phyloP scores from a whole-genome alignment of 2,329 filamentous ascomycete species.

The Colletotrichum navitas region DNA sequence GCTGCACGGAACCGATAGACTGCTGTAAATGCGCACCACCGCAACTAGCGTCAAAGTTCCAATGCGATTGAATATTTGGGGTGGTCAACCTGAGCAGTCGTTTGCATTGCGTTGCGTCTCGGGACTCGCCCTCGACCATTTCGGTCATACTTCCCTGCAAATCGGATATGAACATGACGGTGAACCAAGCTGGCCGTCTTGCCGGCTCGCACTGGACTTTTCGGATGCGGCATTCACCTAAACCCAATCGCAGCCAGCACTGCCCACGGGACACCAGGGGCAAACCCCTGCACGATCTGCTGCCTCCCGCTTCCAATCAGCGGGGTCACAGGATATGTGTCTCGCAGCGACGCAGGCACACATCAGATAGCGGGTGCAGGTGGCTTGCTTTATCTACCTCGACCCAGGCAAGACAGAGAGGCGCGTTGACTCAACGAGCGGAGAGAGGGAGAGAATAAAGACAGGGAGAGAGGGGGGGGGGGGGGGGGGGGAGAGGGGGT shows the following conservation, averaged over 20 bases:
- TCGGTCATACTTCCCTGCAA: conserved; percentile 7
- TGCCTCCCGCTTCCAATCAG: conserved; percentile 30
- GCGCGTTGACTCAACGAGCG: conserved; percentile 7
- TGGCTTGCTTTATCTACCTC: neutral
- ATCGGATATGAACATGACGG: neutral
- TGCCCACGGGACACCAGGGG: conserved; percentile 18
- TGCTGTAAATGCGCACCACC: conserved; percentile 2
- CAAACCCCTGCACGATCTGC: conserved; percentile 39
- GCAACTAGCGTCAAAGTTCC: conserved; percentile 21
- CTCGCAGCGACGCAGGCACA: conserved; percentile 8
- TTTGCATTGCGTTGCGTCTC: neutral
- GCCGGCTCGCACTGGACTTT: conserved; percentile 4
- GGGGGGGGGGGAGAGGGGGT: neutral
- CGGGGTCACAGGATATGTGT: conserved; percentile 23
- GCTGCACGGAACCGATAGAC: conserved; percentile 17
- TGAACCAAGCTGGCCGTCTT: neutral
- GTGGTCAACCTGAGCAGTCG: conserved; percentile 4
- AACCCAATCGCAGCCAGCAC: conserved; percentile 18
- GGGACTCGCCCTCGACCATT: neutral
- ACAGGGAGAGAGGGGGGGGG: neutral
- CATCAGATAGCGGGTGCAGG: conserved; percentile 9
- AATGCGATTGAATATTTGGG: conserved; percentile 16
- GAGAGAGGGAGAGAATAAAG: neutral
- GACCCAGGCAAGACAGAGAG: conserved; percentile 14
- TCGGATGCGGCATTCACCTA: conserved; percentile 18